Evolutionary conservation across 805 yeast species (phyloP).

Genomic region (Candida suzukii): DNA sequence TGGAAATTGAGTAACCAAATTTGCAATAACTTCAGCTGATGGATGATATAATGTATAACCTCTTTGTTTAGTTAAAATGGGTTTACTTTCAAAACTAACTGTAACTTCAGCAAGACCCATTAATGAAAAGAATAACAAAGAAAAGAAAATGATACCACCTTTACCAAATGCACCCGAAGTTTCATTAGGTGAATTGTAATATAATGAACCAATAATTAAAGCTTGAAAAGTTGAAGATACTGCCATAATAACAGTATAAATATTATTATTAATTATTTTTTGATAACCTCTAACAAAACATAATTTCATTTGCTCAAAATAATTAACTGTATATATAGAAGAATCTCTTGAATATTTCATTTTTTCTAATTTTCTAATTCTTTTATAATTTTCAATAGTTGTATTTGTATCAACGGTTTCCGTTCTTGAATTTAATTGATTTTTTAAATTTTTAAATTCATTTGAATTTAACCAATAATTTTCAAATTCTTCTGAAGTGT

Average conservation of each 20-base stretch:
- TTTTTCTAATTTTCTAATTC: slow-evolving; percentile 27
- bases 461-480: slow-evolving; percentile 41
- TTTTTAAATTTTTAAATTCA: slow-evolving; percentile 23
- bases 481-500: slow-evolving; percentile 51
- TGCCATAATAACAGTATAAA: slow-evolving; percentile 42
- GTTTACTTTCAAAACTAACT: slow-evolving; percentile 50
- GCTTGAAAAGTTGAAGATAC: slow-evolving; percentile 51
- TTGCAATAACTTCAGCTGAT: slow-evolving; percentile 57
- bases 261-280: slow-evolving; percentile 48
- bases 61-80: slow-evolving; percentile 58
- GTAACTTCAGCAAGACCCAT: slow-evolving; percentile 58
- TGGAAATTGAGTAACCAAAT: slow-evolving; percentile 51
- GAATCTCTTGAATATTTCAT: slow-evolving; percentile 32
- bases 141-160: slow-evolving; percentile 57
- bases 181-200: slow-evolving; percentile 39
- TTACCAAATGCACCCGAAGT: slow-evolving; percentile 54
- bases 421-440: slow-evolving; percentile 30
- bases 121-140: slow-evolving; percentile 52
- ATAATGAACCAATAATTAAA: slow-evolving; percentile 53
- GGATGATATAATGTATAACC: slow-evolving; percentile 57
- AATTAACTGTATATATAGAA: slow-evolving; percentile 33
- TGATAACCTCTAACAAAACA: slow-evolving; percentile 48
- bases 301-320: slow-evolving; percentile 41
- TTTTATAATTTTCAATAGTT: slow-evolving; percentile 22
- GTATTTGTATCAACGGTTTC: slow-evolving; percentile 22